Base-by-base conservation (phyloP, 2,329 filamentous ascomycete genomes). In the Aquanectria penicillioides region DNA sequence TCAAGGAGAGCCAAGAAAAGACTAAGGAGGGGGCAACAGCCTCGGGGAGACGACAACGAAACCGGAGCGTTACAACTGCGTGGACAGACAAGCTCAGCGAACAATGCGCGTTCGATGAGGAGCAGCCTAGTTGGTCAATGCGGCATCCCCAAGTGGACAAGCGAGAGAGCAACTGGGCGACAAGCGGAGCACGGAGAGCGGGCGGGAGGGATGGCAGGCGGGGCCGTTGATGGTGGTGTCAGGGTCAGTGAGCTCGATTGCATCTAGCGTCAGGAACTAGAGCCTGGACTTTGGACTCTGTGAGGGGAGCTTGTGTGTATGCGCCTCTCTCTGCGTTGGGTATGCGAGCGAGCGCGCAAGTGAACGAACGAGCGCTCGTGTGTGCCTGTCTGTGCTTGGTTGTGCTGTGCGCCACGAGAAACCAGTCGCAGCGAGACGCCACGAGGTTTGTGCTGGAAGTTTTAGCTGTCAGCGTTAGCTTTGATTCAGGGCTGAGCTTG, bases 161-260 rank as follows among this genome's bases (percentile, higher is more conserved):
- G 41, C 40, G 40, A 52, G 33, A 36, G 12, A 29, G n/a, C 41
- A 29, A 36, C 29, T 36, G 9, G 44, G 29, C n/a, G n/a, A n/a
- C n/a, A n/a, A 44, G 40, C 51, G 34, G 44, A 51, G 54, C 28
- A 52, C 47, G 18, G 40, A 48, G 40, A 36, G 53, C 47, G 47
- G 34, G 47, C 54, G 54, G 54, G 54, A 47, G 38, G 33, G 43
- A 55, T 48, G 44, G 47, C 54, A 40, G 48, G 54, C 47, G 38
- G 54, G 40, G 54, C 40, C 54, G 47, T 57, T 38, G 47, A 51
- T 43, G 44, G 43, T 48, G 15, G 52, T 38, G 29, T 49, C 34
- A 56, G 52, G 52, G 36, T 43, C 29, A 40, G 52, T 46, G 23
- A 23, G 52, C 43, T 48, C 13, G 18, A 44, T 20, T 41, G 28